A percentile compares a stretch with the other conserved stretches of the same genome.
These are phyloP conservation scores for Aspergillus quadricinctus DNA, from an alignment of 2,329 filamentous ascomycete species.

Conservation along the genomic window DNA sequence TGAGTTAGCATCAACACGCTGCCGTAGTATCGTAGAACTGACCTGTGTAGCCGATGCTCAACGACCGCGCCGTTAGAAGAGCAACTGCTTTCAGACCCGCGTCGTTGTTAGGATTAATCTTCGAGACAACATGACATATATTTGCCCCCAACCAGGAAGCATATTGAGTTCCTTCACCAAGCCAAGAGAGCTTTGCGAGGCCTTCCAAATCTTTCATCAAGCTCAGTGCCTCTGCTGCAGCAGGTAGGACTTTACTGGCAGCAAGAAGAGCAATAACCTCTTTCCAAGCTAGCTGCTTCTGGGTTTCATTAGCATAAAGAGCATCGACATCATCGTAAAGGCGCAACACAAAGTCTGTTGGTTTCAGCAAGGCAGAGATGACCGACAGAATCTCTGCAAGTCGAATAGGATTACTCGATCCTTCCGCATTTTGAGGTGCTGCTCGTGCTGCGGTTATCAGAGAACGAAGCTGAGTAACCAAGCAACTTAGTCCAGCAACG, in stretches of 20 bases:
- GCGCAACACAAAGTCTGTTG: constrained; percentile 37
- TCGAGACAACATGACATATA: constrained; percentile 45
- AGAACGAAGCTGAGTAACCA: constrained; percentile 64
- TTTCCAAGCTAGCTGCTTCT: constrained; percentile 57
- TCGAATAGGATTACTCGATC: constrained; percentile 30
- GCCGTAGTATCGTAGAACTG: constrained; percentile 9
- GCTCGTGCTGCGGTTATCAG: constrained; percentile 42
- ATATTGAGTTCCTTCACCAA: constrained; percentile 62
- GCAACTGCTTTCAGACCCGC: constrained; percentile 33
- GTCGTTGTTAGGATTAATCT: constrained; percentile 37
- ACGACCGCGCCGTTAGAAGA: constrained; percentile 52
- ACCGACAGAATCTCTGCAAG: constrained; percentile 35
- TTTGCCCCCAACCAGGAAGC: constrained; percentile 67
- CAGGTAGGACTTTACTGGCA: constrained; percentile 57
- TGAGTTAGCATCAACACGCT: constrained; percentile 11
- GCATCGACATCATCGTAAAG: constrained; percentile 45
- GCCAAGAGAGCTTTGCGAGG: constrained; percentile 48
- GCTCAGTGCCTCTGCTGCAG: constrained; percentile 52
- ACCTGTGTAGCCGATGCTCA: constrained; percentile 72
- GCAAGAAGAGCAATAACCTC: constrained; percentile 57
- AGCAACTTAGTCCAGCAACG: constrained; percentile 71
- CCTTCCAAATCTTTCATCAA: constrained; percentile 29
- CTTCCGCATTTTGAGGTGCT: constrained; percentile 25
- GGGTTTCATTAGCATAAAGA: constrained; percentile 38
- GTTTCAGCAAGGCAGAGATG: constrained; percentile 40